These are phyloP conservation scores for Eucalyptus pauciflora DNA, from an alignment of 345 rosid species.

Conservation along the genomic window DNA sequence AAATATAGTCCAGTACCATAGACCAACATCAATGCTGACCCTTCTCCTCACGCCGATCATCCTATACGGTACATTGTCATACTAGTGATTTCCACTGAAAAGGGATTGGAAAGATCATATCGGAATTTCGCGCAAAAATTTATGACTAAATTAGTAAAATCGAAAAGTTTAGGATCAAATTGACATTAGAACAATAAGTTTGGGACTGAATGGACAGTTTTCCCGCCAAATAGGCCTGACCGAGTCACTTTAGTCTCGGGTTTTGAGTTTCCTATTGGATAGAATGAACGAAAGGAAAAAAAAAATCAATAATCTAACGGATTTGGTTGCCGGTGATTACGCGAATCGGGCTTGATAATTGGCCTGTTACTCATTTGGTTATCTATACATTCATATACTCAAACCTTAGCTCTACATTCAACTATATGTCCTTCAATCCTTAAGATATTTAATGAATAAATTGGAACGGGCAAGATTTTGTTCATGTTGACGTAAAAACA, in stretches of 20 bases:
- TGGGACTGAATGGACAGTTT: accelerated
- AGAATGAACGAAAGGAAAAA: not conserved
- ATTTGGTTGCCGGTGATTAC: not conserved
- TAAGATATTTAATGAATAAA: not conserved
- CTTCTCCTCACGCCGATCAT: not conserved
- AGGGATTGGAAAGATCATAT: too few species aligned
- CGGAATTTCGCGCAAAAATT: accelerated
- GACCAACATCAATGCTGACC: not conserved
- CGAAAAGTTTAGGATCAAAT: too few species aligned
- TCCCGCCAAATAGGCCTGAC: accelerated
- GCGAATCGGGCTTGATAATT: accelerated
- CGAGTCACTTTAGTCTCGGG: accelerated
- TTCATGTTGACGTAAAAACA: not conserved
- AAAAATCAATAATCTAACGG: not conserved
- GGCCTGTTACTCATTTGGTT: not conserved
- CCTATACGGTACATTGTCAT: not conserved
- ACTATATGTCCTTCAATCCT: not conserved
- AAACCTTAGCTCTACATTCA: not conserved
- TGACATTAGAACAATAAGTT: too few species aligned
- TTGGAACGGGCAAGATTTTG: not conserved
- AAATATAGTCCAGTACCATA: not conserved
- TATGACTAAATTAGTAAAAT: too few species aligned
- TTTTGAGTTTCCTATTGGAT: not conserved
- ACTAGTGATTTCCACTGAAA: accelerated
- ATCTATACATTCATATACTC: accelerated